Evolutionary conservation across 1,284 basidiomycete species (phyloP), one percentile per base, ranked within the genome.

Genomic region (Uromyces viciae-fabae): DNA sequence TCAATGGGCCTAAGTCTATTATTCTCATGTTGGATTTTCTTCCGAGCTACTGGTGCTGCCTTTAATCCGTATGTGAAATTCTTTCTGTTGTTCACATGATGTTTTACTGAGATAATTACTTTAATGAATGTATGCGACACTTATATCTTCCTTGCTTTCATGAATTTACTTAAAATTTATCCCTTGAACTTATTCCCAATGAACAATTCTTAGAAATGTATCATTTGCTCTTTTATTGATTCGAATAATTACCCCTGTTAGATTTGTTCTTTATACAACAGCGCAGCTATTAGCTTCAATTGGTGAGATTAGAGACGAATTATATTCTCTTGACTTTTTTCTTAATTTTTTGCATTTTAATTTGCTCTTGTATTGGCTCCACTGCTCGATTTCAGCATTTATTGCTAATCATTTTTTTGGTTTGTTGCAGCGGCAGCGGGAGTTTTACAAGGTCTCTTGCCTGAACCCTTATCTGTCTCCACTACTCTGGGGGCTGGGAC

Each of bases 11-110:
- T 93, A 73, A 90, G 89, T 75, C 88, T 93, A 46, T 88, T 92
- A 58, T 89, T 91, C 40, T 90, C 89, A 3, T 91, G 90, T 9
- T 92, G 91, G 90, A 86, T 92, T 46, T 93, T 93, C 86, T 93
- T 90, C 85, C 88, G 92, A 40, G 88, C 91, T 68, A 92, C 91
- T 0, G 92, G 91, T 7, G 90, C 89, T 9, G 78, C 78, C 31
- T 81, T 81, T 43, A 81, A 81, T 43, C 78, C 78, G 11, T 86
- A 90, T 46, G 54, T 69, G 14, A 33, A 19, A 28, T 33, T 15
- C 31, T 43, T 42, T 42, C 14, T 43, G 14, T 8, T n/a, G n/a
- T n/a, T n/a, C n/a, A n/a, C n/a, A n/a, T n/a, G n/a, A n/a, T n/a
- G n/a, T n/a, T n/a, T n/a, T n/a, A n/a, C n/a, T n/a, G n/a, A n/a